These are phyloP conservation scores for Leucogyrophana mollusca DNA, from an alignment of 768 basidiomycete genomes.

Conservation along the genomic window DNA sequence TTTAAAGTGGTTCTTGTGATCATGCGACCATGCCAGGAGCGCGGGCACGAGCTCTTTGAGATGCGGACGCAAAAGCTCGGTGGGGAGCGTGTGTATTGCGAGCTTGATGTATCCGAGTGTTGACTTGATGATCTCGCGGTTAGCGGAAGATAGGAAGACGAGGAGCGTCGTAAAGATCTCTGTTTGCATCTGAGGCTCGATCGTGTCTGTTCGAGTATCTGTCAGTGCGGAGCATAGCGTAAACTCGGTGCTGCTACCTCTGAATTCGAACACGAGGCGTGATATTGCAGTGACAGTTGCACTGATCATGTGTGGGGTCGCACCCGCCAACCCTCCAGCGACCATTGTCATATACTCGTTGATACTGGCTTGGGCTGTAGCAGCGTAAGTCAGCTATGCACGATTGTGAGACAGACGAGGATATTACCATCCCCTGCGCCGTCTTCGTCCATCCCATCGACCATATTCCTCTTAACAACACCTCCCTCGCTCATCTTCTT, in stretches of 20 bases:
- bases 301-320: slow-evolving; percentile 97
- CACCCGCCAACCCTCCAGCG: slow-evolving; percentile 89
- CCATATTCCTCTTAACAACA: slow-evolving; percentile 67
- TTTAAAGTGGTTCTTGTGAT: slow-evolving; percentile 99
- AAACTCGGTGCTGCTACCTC: slow-evolving; percentile 46
- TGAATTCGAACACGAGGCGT: slow-evolving; percentile 93
- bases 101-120: slow-evolving; percentile 94
- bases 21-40: slow-evolving; percentile 89
- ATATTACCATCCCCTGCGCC: slow-evolving; percentile 40
- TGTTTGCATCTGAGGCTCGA: slow-evolving; percentile 68
- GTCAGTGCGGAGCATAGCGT: background rate
- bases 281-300: slow-evolving; percentile 95
- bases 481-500: slow-evolving; percentile 89
- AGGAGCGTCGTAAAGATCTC: slow-evolving; percentile 86
- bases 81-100: slow-evolving; percentile 79
- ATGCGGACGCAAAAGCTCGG: slow-evolving; percentile 72
- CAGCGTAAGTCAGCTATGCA: slow-evolving; percentile 12
- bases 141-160: slow-evolving; percentile 89
- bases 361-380: slow-evolving; percentile 64
- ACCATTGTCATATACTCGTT: slow-evolving; percentile 98
- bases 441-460: slow-evolving; percentile 85
- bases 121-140: slow-evolving; percentile 98
- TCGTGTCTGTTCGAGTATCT: slow-evolving; percentile 46
- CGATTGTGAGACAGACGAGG: slow-evolving; percentile 3
- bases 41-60: slow-evolving; percentile 78